phyloP scores from a whole-genome alignment of 768 basidiomycete species.

The Flagelloscypha sp. region DNA sequence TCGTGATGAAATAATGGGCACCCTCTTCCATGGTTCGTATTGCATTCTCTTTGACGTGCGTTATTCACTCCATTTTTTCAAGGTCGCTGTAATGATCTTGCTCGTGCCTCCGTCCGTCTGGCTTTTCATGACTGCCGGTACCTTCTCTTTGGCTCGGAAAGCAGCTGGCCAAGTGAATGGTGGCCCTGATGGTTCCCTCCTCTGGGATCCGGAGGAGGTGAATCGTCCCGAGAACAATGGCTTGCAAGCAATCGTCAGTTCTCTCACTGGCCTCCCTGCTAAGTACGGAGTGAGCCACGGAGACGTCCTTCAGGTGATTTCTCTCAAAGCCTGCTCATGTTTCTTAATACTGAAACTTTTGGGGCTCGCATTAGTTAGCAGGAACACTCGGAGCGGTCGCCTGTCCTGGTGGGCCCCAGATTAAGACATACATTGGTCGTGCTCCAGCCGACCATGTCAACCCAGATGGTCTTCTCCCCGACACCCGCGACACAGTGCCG shows the following conservation, averaged over 20 bases:
- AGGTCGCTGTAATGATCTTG: slow-evolving; percentile 10
- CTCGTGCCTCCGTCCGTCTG: slow-evolving; percentile 8
- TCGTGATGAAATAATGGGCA: slow-evolving; percentile 12
- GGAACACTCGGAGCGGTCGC: slow-evolving; percentile 11
- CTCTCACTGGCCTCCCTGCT: slow-evolving; percentile 8
- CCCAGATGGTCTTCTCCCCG: slow-evolving; percentile 8
- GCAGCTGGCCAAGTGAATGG: slow-evolving; percentile 6
- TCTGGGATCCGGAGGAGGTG: slow-evolving; percentile 7
- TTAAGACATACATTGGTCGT: slow-evolving; percentile 11
- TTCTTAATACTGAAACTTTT: not conserved
- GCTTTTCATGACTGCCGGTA: slow-evolving; percentile 13
- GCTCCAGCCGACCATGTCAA: slow-evolving; percentile 4
- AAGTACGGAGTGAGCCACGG: slow-evolving; percentile 12
- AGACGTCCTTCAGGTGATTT: slow-evolving; percentile 11
- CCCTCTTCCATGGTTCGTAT: slow-evolving; percentile 6
- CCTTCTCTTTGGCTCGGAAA: slow-evolving; percentile 5
- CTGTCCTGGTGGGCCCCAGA: slow-evolving; percentile 11
- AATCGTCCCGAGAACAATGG: slow-evolving; percentile 10
- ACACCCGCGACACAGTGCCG: slow-evolving; percentile 4
- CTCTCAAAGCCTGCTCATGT: not conserved
- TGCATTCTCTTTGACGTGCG: not conserved
- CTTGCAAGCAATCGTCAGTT: slow-evolving; percentile 6
- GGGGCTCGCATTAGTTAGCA: slow-evolving; percentile 9
- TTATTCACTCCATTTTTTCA: not conserved
- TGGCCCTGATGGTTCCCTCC: slow-evolving; percentile 10